Evolutionary conservation across 202 grass and related monocot species (phyloP).

Genomic region (Zizania palustris): DNA sequence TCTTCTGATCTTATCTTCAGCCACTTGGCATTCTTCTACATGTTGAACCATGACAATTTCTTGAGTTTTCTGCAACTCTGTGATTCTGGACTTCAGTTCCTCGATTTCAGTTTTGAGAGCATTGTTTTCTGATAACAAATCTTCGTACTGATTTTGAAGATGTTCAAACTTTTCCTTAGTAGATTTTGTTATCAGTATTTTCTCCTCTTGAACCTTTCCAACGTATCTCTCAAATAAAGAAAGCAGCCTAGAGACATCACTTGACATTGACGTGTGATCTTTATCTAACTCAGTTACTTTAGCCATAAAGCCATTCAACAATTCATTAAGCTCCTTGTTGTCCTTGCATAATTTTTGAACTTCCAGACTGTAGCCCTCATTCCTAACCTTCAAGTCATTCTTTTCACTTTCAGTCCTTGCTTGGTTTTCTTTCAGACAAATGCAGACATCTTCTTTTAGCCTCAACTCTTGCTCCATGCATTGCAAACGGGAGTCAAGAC

Average conservation of each 20-base stretch:
- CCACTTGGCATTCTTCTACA: conserved; percentile 79
- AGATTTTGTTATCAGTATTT: conserved; percentile 54
- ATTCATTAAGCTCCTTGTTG: conserved; percentile 61
- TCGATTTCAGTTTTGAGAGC: conserved; percentile 65
- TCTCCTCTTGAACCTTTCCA: conserved; percentile 71
- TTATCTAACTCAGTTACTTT: conserved; percentile 69
- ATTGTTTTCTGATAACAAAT: conserved; percentile 63
- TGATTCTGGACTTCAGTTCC: conserved; percentile 2
- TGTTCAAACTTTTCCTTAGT: conserved; percentile 67
- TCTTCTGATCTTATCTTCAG: conserved; percentile 80
- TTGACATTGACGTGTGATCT: conserved; percentile 62
- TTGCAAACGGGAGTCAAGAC: conserved; percentile 65
- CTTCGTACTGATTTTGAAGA: conserved; percentile 56
- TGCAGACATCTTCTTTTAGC: conserved; percentile 70
- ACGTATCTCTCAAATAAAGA: conserved; percentile 66
- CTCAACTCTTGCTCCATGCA: conserved; percentile 66
- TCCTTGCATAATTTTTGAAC: conserved; percentile 60
- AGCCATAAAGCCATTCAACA: conserved; percentile 54
- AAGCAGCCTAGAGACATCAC: conserved; percentile 57
- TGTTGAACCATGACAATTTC: conserved; percentile 48
- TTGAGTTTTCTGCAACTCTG: conserved; percentile 74
- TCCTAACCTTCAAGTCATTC: conserved; percentile 57
- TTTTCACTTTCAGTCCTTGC: conserved; percentile 64
- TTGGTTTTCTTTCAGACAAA: conserved; percentile 66
- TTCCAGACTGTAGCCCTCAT: conserved; percentile 57